Conservation (phyloP, 768 basidiomycete genomes). For the Pleurotus citrinopileatus region DNA sequence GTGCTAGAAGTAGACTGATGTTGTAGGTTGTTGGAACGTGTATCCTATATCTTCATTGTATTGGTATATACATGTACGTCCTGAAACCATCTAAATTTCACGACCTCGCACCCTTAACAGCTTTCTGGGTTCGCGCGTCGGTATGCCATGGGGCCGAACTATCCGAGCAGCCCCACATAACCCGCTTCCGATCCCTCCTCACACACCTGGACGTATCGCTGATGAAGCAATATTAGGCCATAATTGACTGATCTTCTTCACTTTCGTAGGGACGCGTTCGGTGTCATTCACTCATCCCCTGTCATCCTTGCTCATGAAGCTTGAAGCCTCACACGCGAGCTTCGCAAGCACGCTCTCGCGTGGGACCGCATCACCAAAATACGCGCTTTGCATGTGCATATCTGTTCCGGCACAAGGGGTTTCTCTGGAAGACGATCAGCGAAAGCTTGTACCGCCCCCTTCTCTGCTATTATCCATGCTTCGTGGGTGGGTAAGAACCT, state of each 20-base stretch:
- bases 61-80: conserved; percentile 1
- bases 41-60: not conserved
- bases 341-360: not conserved
- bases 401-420: no score
- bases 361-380: no score
- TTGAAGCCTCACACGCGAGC: not conserved
- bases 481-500: no score
- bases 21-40: not conserved
- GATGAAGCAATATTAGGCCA: not conserved
- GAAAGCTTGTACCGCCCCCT: no score
- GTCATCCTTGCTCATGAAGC: not conserved
- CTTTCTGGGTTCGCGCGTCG: no score
- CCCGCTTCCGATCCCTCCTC: no score
- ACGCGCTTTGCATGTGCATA: no score
- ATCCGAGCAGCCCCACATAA: no score
- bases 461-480: no score
- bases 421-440: no score
- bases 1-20: conserved; percentile 72
- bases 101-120: not conserved
- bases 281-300: not conserved
- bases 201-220: no score
- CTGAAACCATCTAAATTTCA: not conserved
- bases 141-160: no score
- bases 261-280: not conserved
- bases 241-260: not conserved